phyloP scores from a whole-genome alignment of 164 flowering plant species.

The Litsea cubeba region DNA sequence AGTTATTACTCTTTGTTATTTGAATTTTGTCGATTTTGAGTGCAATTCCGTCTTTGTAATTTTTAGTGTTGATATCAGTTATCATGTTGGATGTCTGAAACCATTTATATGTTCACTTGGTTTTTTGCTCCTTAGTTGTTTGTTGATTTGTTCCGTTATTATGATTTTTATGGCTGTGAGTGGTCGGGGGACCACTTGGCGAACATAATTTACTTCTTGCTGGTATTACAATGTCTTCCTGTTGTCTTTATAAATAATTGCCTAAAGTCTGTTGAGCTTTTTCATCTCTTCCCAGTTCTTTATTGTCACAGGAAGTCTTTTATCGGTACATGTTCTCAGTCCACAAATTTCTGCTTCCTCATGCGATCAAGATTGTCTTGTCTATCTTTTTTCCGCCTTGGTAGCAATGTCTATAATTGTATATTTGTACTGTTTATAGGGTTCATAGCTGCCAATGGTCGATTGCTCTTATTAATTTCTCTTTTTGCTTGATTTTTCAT shows the following conservation, averaged over 20 bases:
- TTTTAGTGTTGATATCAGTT: background rate
- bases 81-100: background rate
- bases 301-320: background rate
- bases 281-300: background rate
- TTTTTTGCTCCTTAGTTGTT: background rate
- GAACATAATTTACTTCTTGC: too few relatives aligned
- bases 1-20: background rate
- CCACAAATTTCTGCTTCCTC: background rate
- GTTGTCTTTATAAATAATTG: too few relatives aligned
- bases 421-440: too few relatives aligned
- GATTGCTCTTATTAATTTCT: too few relatives aligned
- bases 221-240: too few relatives aligned
- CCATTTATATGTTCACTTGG: background rate
- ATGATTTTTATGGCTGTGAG: background rate
- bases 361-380: background rate
- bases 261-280: too few relatives aligned
- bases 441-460: too few relatives aligned
- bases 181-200: background rate
- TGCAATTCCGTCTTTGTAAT: background rate
- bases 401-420: too few relatives aligned
- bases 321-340: background rate
- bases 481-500: too few relatives aligned
- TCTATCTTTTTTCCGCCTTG: too few relatives aligned
- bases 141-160: background rate
- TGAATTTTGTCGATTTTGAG: background rate